Evolutionary conservation across 2,329 filamentous ascomycete species (phyloP).

Genomic region (Beauveria rudraprayagi): DNA sequence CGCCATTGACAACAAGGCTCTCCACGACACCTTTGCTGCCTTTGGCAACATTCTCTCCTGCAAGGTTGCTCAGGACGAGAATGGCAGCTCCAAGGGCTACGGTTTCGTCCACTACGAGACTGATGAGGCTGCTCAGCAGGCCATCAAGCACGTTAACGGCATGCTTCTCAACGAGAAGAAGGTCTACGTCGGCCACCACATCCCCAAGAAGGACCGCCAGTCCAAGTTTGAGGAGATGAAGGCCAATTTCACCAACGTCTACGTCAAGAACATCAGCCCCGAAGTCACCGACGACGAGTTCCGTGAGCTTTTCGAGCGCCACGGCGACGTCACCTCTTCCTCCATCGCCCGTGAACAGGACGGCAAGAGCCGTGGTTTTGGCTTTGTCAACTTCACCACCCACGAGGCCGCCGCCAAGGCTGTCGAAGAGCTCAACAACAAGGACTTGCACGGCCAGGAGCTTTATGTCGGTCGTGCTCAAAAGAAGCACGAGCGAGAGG

Average conservation of each 20-base stretch:
- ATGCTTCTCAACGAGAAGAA: slow-evolving; percentile 99
- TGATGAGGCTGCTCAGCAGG: slow-evolving; percentile 89
- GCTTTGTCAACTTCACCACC: slow-evolving; percentile 91
- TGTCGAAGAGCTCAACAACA: slow-evolving; percentile 86
- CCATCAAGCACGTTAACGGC: slow-evolving; percentile 99
- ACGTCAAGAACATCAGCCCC: slow-evolving; percentile 91
- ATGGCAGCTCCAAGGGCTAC: slow-evolving; percentile 95
- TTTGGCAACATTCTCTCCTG: slow-evolving; percentile 99
- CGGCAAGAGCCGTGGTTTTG: slow-evolving; percentile 90
- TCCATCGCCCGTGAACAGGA: slow-evolving; percentile 84
- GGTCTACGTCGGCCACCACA: slow-evolving; percentile 98
- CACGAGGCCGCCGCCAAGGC: slow-evolving; percentile 81
- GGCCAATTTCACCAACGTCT: slow-evolving; percentile 99
- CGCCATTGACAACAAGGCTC: slow-evolving; percentile 99
- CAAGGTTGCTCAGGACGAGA: slow-evolving; percentile 98
- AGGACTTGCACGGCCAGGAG: slow-evolving; percentile 88
- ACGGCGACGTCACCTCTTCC: slow-evolving; percentile 89
- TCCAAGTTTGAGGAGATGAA: slow-evolving; percentile 99
- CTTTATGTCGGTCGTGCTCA: slow-evolving; percentile 97
- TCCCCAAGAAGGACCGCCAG: slow-evolving; percentile 99
- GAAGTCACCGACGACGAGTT: slow-evolving; percentile 92
- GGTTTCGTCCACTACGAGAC: slow-evolving; percentile 99
- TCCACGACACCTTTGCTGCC: slow-evolving; percentile 97
- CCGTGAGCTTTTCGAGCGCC: slow-evolving; percentile 84
- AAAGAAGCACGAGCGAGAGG: slow-evolving; percentile 99